Conservation (phyloP, 2,329 filamentous ascomycete genomes). For the Hymenoscyphus linearis region DNA sequence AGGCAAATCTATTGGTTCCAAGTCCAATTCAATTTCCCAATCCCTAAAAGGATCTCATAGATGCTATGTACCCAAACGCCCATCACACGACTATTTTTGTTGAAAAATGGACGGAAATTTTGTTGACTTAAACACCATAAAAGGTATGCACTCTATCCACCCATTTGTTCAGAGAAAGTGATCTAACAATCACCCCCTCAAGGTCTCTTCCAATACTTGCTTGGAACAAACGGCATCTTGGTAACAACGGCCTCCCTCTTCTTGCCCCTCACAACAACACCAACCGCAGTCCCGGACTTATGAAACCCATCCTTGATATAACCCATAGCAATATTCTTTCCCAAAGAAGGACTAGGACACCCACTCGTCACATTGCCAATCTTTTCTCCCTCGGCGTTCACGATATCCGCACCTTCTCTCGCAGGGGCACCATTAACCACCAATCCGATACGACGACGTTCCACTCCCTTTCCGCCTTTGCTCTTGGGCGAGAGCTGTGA, state of each 20-base stretch:
- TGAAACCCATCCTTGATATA: slow-evolving; percentile 65
- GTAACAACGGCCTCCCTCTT: slow-evolving; percentile 58
- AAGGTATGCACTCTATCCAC: not conserved
- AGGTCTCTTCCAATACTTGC: slow-evolving; percentile 49
- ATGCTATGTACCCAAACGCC: not conserved
- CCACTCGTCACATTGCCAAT: slow-evolving; percentile 85
- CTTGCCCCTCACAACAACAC: slow-evolving; percentile 61
- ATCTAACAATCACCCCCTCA: not conserved
- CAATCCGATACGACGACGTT: slow-evolving; percentile 72
- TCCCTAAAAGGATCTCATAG: not conserved
- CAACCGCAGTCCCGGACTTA: slow-evolving; percentile 62
- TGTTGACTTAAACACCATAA: not conserved
- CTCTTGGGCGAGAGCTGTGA: slow-evolving; percentile 68
- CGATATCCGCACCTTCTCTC: slow-evolving; percentile 79
- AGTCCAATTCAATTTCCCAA: not conserved
- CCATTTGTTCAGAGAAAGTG: not conserved
- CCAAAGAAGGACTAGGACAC: slow-evolving; percentile 78
- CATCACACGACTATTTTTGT: not conserved
- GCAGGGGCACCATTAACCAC: slow-evolving; percentile 82
- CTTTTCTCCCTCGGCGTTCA: slow-evolving; percentile 55
- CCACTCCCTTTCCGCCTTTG: slow-evolving; percentile 66
- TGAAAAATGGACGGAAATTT: not conserved
- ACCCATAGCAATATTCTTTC: slow-evolving; percentile 93
- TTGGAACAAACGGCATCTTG: slow-evolving; percentile 68
- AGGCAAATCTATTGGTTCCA: no score